Percentiles rank a stretch among this genome's conserved stretches.
These are phyloP conservation scores for Tuber microsphaerosporum DNA, from an alignment of 495 filamentous ascomycete species.

Conservation along the genomic window DNA sequence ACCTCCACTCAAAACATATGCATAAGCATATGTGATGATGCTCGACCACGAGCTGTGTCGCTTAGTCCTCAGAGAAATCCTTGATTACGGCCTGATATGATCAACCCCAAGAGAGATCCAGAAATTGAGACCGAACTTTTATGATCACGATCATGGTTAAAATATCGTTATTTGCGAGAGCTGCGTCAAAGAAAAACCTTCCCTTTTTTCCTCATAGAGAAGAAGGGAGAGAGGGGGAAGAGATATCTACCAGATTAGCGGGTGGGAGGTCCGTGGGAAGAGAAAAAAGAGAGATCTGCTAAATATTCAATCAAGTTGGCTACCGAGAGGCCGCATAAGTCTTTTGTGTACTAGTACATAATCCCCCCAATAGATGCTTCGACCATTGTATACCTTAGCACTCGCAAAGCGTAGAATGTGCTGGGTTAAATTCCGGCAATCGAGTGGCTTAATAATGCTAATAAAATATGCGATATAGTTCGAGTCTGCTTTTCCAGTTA, in stretches of 20 bases:
- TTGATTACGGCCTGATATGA: not conserved
- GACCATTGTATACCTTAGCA: not conserved
- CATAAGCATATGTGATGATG: too few relatives aligned
- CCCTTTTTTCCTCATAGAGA: not conserved
- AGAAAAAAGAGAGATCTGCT: not conserved
- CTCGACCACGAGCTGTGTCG: too few relatives aligned
- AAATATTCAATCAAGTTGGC: not conserved
- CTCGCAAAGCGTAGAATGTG: not conserved
- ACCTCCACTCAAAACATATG: not conserved
- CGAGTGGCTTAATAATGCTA: not conserved
- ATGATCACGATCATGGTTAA: not conserved
- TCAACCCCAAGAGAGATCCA: not conserved
- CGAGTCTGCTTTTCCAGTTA: not conserved
- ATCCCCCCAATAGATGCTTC: not conserved
- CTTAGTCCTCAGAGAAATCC: not conserved
- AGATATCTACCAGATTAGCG: not conserved
- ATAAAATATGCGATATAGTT: not conserved
- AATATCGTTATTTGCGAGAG: not conserved
- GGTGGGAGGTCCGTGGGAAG: not conserved
- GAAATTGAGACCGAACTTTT: not conserved
- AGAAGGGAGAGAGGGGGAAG: not conserved
- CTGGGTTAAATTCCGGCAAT: not conserved
- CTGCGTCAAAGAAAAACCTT: not conserved
- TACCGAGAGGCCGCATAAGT: not conserved
- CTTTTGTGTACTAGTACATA: not conserved